These are phyloP conservation scores for Colletotrichum incanum DNA, from an alignment of 2,329 filamentous ascomycete species.

Conservation along the genomic window DNA sequence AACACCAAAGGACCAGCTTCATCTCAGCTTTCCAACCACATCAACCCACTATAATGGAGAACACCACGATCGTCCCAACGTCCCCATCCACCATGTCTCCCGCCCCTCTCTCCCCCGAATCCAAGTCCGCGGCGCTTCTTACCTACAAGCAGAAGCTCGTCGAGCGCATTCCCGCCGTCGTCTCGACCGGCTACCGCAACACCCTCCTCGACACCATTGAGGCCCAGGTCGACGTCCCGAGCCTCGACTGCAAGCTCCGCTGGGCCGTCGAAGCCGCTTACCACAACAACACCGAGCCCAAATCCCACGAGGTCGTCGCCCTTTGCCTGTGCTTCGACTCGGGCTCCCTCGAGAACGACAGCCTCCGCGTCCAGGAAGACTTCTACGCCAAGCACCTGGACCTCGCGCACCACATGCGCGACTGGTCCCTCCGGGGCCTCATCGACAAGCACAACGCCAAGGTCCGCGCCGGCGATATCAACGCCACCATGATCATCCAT, in stretches of 20 bases:
- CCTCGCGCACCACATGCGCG: constrained; percentile 11
- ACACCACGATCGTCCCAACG: neutral
- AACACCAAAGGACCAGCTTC: neutral
- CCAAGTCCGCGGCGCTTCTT: neutral
- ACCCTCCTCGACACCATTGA: constrained; percentile 20
- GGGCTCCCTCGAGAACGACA: constrained; percentile 19
- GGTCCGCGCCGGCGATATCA: neutral
- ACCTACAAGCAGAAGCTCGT: constrained; percentile 8
- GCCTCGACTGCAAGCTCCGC: constrained; percentile 12
- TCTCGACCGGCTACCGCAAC: constrained; percentile 13
- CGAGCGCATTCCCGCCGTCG: constrained; percentile 14
- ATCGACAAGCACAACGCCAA: neutral
- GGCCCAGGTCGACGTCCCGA: constrained; percentile 6
- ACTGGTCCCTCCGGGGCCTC: constrained; percentile 33
- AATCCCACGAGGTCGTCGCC: constrained; percentile 21
- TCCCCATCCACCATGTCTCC: neutral
- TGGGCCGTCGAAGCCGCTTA: constrained; percentile 23
- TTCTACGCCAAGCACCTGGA: constrained; percentile 17
- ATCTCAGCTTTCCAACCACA: neutral
- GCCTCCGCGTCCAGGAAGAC: neutral
- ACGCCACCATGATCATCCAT: neutral
- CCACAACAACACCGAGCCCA: constrained; percentile 18
- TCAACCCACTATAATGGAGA: neutral
- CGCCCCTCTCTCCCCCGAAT: neutral
- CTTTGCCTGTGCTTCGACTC: constrained; percentile 26